Percentiles rank a stretch among this genome's conserved stretches.
Conservation (phyloP, 2,329 filamentous ascomycete species). For the Cordyceps cicadae region DNA sequence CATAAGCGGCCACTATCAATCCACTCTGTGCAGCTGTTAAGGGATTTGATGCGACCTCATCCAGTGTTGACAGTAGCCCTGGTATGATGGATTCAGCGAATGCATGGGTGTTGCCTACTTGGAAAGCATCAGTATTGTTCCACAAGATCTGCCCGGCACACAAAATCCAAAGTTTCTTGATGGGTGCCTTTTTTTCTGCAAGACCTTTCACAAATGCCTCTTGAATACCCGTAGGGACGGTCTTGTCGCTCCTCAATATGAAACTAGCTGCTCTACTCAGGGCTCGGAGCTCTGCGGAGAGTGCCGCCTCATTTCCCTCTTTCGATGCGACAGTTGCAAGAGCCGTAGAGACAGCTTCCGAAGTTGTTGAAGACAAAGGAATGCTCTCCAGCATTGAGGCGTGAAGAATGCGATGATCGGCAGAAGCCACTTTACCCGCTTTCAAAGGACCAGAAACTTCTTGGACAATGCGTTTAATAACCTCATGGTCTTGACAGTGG, state of each 20-base stretch:
- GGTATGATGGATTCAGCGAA: conserved; percentile 47
- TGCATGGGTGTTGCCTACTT: conserved; percentile 38
- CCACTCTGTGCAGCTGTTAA: conserved; percentile 73
- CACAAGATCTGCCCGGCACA: conserved; percentile 64
- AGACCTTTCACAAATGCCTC: conserved; percentile 75
- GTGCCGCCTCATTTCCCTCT: conserved; percentile 79
- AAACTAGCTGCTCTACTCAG: conserved; percentile 58
- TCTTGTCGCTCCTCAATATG: conserved; percentile 51
- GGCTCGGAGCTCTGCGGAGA: conserved; percentile 65
- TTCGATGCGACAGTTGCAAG: conserved; percentile 66
- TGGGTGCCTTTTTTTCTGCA: conserved; percentile 71
- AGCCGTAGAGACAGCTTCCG: conserved; percentile 56
- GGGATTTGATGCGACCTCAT: conserved; percentile 71
- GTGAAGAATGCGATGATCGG: conserved; percentile 77
- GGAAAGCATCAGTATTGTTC: conserved; percentile 35
- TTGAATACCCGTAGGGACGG: conserved; percentile 56
- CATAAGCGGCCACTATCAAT: conserved; percentile 69
- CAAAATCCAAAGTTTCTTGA: conserved; percentile 73
- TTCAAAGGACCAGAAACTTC: conserved; percentile 77
- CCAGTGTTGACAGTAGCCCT: conserved; percentile 60
- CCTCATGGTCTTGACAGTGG: conserved; percentile 47
- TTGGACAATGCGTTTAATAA: conserved; percentile 60
- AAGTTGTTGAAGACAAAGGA: conserved; percentile 50
- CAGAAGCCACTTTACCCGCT: conserved; percentile 70
- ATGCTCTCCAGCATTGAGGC: conserved; percentile 69